phyloP scores from a whole-genome alignment of 2,329 filamentous ascomycete genomes.

The Trichocomaceae sp. region DNA sequence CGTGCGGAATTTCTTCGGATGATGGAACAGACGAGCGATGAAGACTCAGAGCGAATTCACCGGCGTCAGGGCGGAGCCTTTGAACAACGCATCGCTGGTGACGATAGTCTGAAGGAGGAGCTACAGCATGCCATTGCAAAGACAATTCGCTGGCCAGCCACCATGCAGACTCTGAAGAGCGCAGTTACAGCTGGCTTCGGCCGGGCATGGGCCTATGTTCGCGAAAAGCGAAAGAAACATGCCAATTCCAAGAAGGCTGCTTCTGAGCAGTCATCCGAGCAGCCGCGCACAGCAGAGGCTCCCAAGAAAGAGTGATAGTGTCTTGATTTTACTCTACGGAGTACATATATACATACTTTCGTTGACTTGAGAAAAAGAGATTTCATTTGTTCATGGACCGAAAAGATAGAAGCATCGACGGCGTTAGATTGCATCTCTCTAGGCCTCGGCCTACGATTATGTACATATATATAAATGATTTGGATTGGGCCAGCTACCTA shows the following conservation, averaged over 20 bases:
- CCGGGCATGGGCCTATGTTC: slow-evolving; percentile 66
- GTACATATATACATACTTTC: neutral
- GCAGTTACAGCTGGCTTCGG: slow-evolving; percentile 68
- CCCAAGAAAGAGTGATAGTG: neutral
- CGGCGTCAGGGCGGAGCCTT: slow-evolving; percentile 75
- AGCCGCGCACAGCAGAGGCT: neutral
- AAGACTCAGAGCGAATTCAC: slow-evolving; percentile 58
- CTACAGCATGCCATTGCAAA: slow-evolving; percentile 72
- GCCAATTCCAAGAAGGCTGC: slow-evolving; percentile 29
- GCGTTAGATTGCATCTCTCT: slow-evolving; percentile 5
- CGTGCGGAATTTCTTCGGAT: slow-evolving; percentile 76
- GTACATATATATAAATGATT: slow-evolving; percentile 9
- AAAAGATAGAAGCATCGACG: neutral
- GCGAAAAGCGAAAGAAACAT: slow-evolving; percentile 71
- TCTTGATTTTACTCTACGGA: slow-evolving; percentile 4
- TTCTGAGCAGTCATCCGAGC: slow-evolving; percentile 9
- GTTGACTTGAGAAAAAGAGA: neutral
- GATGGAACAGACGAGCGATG: slow-evolving; percentile 68
- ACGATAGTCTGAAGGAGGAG: slow-evolving; percentile 61
- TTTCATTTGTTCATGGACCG: neutral
- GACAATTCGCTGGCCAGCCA: slow-evolving; percentile 89
- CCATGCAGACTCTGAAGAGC: slow-evolving; percentile 79
- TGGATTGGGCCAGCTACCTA: neutral
- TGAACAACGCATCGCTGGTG: slow-evolving; percentile 72
- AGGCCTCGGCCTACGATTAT: slow-evolving; percentile 3